A percentile compares a stretch with the other conserved stretches of the same genome.
Evolutionary conservation across 176 grass and related monocot species (phyloP).

Genomic region (Melocanna baccifera): DNA sequence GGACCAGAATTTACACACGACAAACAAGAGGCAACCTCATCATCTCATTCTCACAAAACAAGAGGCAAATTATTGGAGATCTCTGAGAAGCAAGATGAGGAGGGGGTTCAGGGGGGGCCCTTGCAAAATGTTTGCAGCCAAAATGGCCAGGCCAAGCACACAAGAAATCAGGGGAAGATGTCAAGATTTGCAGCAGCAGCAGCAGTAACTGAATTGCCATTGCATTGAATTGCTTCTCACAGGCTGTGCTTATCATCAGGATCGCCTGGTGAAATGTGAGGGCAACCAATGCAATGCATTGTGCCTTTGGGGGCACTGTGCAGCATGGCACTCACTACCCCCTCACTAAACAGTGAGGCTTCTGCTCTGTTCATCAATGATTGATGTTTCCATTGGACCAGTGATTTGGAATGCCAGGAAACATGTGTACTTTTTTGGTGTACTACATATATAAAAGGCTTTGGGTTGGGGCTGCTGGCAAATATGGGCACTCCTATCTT

Average conservation of each 20-base stretch:
- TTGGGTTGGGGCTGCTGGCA: conserved; percentile 34
- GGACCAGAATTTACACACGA: conserved; percentile 63
- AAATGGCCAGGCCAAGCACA: conserved; percentile 15
- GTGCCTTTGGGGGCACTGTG: not conserved
- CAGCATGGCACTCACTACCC: not conserved
- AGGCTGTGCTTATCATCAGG: not conserved
- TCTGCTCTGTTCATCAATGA: conserved; percentile 60
- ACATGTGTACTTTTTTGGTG: conserved; percentile 40
- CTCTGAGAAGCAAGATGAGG: conserved; percentile 18
- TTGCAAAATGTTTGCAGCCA: conserved; percentile 17
- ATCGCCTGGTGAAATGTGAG: not conserved
- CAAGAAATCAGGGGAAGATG: conserved; percentile 16
- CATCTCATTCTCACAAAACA: conserved; percentile 26
- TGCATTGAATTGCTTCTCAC: not conserved
- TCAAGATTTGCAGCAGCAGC: conserved; percentile 11
- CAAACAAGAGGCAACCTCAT: conserved; percentile 32
- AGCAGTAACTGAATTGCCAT: conserved; percentile 31
- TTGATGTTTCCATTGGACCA: conserved; percentile 61
- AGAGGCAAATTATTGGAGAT: conserved; percentile 44
- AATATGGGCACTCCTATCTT: conserved; percentile 39
- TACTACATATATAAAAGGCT: conserved; percentile 4
- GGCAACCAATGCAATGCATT: not conserved
- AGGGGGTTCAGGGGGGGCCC: not conserved
- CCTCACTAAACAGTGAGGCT: not conserved
- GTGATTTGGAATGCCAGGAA: conserved; percentile 49